Conservation (phyloP, 495 filamentous ascomycete species). For the Oidiodendron maius region DNA sequence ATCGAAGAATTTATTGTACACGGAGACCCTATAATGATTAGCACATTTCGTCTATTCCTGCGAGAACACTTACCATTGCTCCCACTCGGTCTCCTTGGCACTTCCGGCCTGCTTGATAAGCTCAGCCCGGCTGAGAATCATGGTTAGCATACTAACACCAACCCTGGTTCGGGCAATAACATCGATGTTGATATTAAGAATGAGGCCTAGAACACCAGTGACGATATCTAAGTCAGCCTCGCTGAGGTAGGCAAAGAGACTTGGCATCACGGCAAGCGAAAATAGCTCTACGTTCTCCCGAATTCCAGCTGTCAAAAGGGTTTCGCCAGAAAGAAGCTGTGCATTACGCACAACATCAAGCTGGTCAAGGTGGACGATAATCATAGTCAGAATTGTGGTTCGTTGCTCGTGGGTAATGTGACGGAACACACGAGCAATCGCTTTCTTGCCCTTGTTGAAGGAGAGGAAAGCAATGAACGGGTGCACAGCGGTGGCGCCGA, state of each 20-base stretch:
- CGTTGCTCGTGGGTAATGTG: conserved; percentile 89
- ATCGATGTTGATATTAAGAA: conserved; percentile 74
- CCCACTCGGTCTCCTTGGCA: conserved; percentile 65
- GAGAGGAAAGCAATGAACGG: conserved; percentile 96
- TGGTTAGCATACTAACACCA: conserved; percentile 84
- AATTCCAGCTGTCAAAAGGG: conserved; percentile 60
- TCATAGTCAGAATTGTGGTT: conserved; percentile 89
- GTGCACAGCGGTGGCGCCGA: conserved; percentile 68
- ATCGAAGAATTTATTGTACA: conserved; percentile 85
- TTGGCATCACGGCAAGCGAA: conserved; percentile 78
- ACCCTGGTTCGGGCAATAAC: conserved; percentile 75
- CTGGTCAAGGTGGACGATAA: conserved; percentile 86
- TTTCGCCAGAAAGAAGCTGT: conserved; percentile 61
- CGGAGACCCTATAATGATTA: conserved; percentile 36
- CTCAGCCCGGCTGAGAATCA: conserved; percentile 91
- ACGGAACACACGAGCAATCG: conserved; percentile 88
- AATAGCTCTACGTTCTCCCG: conserved; percentile 93
- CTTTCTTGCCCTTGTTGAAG: conserved; percentile 93
- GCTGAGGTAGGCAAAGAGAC: conserved; percentile 79
- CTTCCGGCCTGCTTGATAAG: conserved; percentile 76
- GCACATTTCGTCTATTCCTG: background rate
- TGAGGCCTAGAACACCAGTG: conserved; percentile 77
- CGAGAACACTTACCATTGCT: conserved; percentile 62
- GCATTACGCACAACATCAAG: conserved; percentile 83
- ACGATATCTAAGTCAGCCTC: conserved; percentile 88